Evolutionary conservation across 1,284 basidiomycete species (phyloP).

Genomic region (Ustilago cynodontis): DNA sequence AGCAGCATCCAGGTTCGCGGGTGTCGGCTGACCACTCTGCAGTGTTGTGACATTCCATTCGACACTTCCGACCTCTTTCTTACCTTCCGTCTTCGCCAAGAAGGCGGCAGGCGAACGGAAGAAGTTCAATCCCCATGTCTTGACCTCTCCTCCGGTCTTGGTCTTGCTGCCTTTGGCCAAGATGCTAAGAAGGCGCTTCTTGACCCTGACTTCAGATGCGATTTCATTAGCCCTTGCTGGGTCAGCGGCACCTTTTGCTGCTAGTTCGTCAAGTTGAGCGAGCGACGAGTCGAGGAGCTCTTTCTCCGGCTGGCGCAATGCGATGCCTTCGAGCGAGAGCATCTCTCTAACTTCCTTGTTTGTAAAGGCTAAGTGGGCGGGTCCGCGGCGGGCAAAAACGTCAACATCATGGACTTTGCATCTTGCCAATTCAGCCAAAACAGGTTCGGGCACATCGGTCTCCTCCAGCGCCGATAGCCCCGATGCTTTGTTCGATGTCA

Average conservation of each 20-base stretch:
- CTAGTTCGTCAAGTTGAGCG: slow-evolving; percentile 40
- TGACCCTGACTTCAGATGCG: slow-evolving; percentile 68
- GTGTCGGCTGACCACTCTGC: slow-evolving; percentile 25
- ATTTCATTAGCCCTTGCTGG: slow-evolving; percentile 23
- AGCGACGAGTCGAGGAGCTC: slow-evolving; percentile 69
- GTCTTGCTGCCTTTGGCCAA: slow-evolving; percentile 78
- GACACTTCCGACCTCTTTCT: slow-evolving; percentile 26
- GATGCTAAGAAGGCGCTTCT: slow-evolving; percentile 75
- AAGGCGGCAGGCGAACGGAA: slow-evolving; percentile 61
- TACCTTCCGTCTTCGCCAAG: slow-evolving; percentile 12
- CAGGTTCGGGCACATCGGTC: slow-evolving; percentile 84
- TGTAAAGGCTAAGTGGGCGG: slow-evolving; percentile 89
- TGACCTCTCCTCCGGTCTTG: slow-evolving; percentile 35
- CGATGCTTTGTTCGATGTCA: slow-evolving; percentile 40
- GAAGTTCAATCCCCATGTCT: slow-evolving; percentile 62
- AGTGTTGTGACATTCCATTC: slow-evolving; percentile 59
- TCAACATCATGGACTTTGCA: slow-evolving; percentile 82
- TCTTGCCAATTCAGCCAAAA: slow-evolving; percentile 78
- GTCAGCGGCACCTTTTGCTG: slow-evolving; percentile 26
- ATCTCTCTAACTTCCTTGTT: slow-evolving; percentile 95
- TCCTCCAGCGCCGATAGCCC: slow-evolving; percentile 75
- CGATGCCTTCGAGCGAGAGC: slow-evolving; percentile 80
- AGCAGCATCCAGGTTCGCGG: slow-evolving; percentile 27
- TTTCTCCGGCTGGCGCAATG: slow-evolving; percentile 73
- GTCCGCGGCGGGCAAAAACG: slow-evolving; percentile 87